A percentile compares a stretch with the other conserved stretches of the same genome.
phyloP scores from a whole-genome alignment of 1,139 yeast genomes.

The Taphrina wiesneri region DNA sequence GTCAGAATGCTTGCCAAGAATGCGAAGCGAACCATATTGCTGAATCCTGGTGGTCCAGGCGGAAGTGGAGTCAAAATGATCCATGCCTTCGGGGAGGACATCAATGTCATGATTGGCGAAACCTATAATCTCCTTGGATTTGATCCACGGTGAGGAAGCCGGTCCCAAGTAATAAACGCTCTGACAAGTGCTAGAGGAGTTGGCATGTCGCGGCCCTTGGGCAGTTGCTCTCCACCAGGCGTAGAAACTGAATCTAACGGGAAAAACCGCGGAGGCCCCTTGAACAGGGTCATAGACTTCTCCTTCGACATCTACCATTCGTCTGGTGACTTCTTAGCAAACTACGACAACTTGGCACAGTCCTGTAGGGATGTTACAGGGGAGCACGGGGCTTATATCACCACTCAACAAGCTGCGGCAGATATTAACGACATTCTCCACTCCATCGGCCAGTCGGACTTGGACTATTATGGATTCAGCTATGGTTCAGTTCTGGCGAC shows the following conservation, averaged over 20 bases:
- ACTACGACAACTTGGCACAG: background rate
- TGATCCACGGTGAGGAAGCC: slow-evolving; percentile 7
- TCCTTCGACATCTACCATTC: background rate
- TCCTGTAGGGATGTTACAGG: slow-evolving; percentile 7
- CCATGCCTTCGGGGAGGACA: background rate
- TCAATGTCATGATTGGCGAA: background rate
- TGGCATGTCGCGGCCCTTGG: background rate
- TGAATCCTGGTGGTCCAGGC: slow-evolving; percentile 12
- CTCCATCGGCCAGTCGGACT: slow-evolving; percentile 1
- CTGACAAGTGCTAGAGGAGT: background rate
- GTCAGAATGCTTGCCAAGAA: background rate
- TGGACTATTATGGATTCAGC: slow-evolving; percentile 10
- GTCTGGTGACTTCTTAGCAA: background rate
- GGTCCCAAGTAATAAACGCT: background rate
- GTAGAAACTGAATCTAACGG: background rate
- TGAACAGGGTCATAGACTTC: background rate
- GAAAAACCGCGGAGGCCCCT: background rate
- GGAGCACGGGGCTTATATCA: background rate
- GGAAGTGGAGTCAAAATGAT: slow-evolving; percentile 1
- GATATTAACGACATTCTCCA: slow-evolving; percentile 7
- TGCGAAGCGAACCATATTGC: background rate
- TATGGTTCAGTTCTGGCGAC: slow-evolving; percentile 6
- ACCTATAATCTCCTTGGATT: background rate
- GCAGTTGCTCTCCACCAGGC: background rate
- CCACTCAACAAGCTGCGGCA: slow-evolving; percentile 6